These are phyloP conservation scores for Arabidopsis suecica DNA, from an alignment of 345 rosid genomes.

Conservation along the genomic window DNA sequence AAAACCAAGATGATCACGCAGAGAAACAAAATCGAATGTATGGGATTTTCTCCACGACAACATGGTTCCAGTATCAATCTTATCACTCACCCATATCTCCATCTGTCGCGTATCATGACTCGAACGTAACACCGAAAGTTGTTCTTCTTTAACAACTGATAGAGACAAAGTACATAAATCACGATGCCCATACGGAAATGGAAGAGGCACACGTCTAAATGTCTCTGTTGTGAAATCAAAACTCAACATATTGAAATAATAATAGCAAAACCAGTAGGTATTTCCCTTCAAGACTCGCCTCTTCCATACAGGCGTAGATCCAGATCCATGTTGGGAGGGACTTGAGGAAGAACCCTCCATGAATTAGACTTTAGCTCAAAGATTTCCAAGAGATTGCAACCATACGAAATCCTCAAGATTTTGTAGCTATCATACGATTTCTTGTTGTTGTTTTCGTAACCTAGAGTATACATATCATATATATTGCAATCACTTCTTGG, in stretches of 20 bases:
- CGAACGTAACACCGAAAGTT: not conserved
- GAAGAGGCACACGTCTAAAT: not conserved
- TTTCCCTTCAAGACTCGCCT: not conserved
- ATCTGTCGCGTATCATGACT: accelerated
- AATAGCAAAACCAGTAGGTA: not conserved
- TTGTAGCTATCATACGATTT: constrained; percentile 2
- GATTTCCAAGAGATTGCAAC: not conserved
- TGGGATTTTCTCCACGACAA: not conserved
- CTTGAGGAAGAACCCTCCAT: not conserved
- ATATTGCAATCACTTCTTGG: not conserved
- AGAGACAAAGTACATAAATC: no score
- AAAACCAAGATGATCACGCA: no score
- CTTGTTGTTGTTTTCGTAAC: not conserved
- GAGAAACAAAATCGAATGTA: not conserved
- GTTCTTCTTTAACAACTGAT: not conserved
- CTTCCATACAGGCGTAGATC: no score
- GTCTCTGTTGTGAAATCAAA: constrained; percentile 25
- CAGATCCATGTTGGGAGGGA: not conserved
- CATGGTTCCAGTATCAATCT: not conserved
- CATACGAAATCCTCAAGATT: not conserved
- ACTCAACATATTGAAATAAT: not conserved
- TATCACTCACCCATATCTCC: not conserved
- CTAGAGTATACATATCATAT: not conserved
- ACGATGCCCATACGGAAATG: no score
- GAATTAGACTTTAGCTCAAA: constrained; percentile 12